Percentiles rank a stretch among this genome's conserved stretches.
Conservation (phyloP, 495 filamentous ascomycete genomes). For the Penicillium atrosanguineum region DNA sequence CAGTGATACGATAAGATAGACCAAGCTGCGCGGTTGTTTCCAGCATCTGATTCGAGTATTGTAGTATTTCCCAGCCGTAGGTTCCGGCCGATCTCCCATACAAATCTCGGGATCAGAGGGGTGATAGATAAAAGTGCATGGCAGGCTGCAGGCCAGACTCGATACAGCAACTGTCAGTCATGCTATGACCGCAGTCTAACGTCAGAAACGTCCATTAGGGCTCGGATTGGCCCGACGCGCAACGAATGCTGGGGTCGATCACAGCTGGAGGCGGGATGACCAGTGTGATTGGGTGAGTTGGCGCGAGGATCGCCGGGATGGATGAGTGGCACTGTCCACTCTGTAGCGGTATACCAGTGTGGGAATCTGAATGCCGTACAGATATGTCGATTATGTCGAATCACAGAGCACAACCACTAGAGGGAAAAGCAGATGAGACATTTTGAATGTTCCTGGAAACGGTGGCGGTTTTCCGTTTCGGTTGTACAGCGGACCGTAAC, state of each 20-base stretch:
- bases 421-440: background rate
- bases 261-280: slow-evolving; percentile 11
- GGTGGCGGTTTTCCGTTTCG: background rate
- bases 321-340: slow-evolving; percentile 4
- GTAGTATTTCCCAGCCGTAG: background rate
- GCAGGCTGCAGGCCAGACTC: background rate
- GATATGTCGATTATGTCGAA: background rate
- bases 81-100: background rate
- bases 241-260: slow-evolving; percentile 24
- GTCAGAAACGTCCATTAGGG: slow-evolving; percentile 6
- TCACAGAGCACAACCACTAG: background rate
- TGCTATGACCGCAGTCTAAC: background rate
- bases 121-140: background rate
- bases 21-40: background rate
- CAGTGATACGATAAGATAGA: background rate
- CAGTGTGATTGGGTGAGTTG: slow-evolving; percentile 22
- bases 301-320: slow-evolving; percentile 12
- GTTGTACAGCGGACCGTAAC: background rate
- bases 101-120: background rate
- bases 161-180: slow-evolving; percentile 7
- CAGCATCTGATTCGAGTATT: background rate
- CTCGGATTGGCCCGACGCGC: slow-evolving; percentile 15
- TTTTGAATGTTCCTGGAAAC: background rate
- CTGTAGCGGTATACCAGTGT: background rate
- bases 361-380: background rate